Conservation (phyloP, 306 rosid species). For the Geum urbanum region DNA sequence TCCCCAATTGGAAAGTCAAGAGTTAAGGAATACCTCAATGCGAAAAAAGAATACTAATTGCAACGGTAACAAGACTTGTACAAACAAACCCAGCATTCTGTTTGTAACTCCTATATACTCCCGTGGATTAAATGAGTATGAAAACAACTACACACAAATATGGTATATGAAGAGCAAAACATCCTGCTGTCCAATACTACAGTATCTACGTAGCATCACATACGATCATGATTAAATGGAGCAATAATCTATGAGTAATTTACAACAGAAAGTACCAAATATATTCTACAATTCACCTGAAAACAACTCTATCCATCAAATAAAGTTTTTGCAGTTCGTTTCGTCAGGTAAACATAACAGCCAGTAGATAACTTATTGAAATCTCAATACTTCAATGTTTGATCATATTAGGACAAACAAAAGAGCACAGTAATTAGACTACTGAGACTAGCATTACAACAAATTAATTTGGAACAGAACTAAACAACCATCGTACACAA, state of each 20-base stretch:
- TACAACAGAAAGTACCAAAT: background rate
- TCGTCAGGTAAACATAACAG: background rate
- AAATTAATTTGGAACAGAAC: background rate
- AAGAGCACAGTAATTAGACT: background rate
- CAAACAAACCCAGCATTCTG: background rate
- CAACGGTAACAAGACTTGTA: background rate
- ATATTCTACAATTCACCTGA: background rate
- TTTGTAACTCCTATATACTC: background rate
- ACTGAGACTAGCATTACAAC: background rate
- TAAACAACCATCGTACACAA: background rate
- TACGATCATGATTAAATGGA: background rate
- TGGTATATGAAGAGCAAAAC: background rate
- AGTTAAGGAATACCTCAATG: slow-evolving; percentile 28
- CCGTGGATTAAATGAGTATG: too few relatives aligned
- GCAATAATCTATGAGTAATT: background rate
- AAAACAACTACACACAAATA: background rate
- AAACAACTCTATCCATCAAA: background rate
- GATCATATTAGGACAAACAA: background rate
- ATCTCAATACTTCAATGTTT: background rate
- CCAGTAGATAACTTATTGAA: background rate
- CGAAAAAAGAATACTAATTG: background rate
- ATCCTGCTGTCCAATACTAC: background rate
- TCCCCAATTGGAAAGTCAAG: slow-evolving; percentile 13
- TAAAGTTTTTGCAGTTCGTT: background rate
- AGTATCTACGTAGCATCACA: background rate